phyloP scores from a whole-genome alignment of 768 basidiomycete species.

The Exidia glandulosa region DNA sequence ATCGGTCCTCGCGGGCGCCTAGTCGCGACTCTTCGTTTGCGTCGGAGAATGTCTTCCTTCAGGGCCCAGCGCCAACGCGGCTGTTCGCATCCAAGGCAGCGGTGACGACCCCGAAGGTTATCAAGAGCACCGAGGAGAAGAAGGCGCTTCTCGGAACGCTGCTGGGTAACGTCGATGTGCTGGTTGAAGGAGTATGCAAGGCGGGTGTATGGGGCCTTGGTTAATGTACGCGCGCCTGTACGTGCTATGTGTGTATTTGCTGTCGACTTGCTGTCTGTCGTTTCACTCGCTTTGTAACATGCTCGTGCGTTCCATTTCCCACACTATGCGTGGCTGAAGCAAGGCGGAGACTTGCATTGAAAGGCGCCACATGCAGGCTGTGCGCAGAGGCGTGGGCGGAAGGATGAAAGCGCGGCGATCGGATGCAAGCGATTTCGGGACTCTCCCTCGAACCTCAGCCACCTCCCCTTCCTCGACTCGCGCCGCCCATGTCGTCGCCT shows the following conservation, averaged over 20 bases:
- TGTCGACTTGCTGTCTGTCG: background rate
- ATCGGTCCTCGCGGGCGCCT: background rate
- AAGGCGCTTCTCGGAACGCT: slow-evolving; percentile 68
- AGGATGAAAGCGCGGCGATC: too few relatives aligned
- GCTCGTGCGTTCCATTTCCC: background rate
- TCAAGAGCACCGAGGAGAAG: slow-evolving; percentile 56
- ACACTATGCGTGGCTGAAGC: too few relatives aligned
- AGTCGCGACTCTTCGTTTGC: background rate
- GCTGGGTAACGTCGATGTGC: slow-evolving; percentile 83
- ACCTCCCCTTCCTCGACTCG: background rate
- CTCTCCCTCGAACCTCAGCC: too few relatives aligned
- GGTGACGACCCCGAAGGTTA: background rate
- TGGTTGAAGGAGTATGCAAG: slow-evolving; percentile 78
- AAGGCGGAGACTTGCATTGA: too few relatives aligned
- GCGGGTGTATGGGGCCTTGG: slow-evolving; percentile 81
- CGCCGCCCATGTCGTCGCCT: background rate
- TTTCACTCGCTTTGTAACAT: background rate
- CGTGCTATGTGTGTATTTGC: background rate
- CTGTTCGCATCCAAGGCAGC: too few relatives aligned
- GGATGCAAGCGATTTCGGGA: background rate
- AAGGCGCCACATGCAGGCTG: too few relatives aligned
- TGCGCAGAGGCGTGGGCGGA: too few relatives aligned
- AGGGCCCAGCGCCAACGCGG: background rate
- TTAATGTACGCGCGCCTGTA: slow-evolving; percentile 9
- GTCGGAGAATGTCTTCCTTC: slow-evolving; percentile 2